A percentile compares a stretch with the other conserved stretches of the same genome.
Evolutionary conservation across 2,329 filamentous ascomycete genomes (phyloP).

Genomic region (Boeremia exigua): DNA sequence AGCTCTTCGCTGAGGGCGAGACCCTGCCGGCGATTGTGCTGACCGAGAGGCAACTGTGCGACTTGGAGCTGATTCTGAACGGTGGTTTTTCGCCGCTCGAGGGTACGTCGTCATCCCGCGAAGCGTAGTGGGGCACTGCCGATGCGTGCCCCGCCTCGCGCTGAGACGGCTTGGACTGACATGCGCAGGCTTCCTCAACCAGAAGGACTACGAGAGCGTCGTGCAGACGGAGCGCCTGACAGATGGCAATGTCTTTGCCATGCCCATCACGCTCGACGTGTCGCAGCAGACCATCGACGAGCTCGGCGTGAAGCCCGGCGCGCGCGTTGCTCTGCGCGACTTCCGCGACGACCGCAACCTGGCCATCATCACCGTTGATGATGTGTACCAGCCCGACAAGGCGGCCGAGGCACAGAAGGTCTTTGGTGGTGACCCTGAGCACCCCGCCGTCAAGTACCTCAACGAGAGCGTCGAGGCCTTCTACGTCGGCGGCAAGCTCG

Average conservation of each 20-base stretch:
- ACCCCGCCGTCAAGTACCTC: constrained; percentile 92
- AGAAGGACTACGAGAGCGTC: constrained; percentile 96
- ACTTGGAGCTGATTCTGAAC: constrained; percentile 95
- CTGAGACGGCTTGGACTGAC: background rate
- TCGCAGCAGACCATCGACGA: constrained; percentile 76
- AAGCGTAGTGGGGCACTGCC: constrained; percentile 3
- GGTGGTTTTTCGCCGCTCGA: constrained; percentile 97
- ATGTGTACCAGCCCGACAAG: constrained; percentile 97
- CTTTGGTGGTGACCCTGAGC: constrained; percentile 89
- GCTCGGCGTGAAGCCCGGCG: constrained; percentile 76
- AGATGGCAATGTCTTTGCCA: constrained; percentile 90
- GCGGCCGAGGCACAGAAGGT: constrained; percentile 91
- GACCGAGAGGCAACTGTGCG: constrained; percentile 93
- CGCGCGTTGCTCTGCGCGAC: constrained; percentile 87
- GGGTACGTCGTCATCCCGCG: constrained; percentile 64
- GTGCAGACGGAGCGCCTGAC: constrained; percentile 86
- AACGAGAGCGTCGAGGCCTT: constrained; percentile 80
- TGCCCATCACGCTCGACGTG: constrained; percentile 94
- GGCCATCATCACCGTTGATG: constrained; percentile 93
- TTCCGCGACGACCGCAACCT: constrained; percentile 96
- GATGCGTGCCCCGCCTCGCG: constrained; percentile 1
- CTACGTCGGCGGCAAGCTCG: constrained; percentile 94
- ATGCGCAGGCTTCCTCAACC: constrained; percentile 86
- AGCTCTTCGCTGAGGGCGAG: constrained; percentile 86
- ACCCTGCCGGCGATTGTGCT: constrained; percentile 82